These are phyloP conservation scores for Arctium minus DNA, from an alignment of 129 eudicot genomes.

Conservation along the genomic window DNA sequence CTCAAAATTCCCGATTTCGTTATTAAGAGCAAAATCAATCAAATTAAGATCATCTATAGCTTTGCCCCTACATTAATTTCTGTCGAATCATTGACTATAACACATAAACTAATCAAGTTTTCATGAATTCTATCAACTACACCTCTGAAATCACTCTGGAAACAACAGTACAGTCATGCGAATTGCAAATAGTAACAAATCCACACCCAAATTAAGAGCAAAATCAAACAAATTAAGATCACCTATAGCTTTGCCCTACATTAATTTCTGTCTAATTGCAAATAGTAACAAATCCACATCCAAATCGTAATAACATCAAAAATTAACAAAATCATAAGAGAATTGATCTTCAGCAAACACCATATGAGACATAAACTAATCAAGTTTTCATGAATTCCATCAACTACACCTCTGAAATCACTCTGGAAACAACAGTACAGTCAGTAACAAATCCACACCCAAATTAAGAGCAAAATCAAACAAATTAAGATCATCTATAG, in stretches of 20 bases:
- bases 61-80: background rate
- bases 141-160: constrained; percentile 4
- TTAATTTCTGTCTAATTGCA: background rate
- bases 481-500: too few relatives aligned
- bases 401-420: background rate
- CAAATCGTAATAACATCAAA: background rate
- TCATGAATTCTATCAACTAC: background rate
- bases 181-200: background rate
- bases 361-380: background rate
- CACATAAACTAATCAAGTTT: background rate
- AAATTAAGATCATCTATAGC: background rate
- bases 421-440: constrained; percentile 10
- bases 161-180: constrained; percentile 3
- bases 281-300: background rate
- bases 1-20: background rate
- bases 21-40: background rate
- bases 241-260: background rate
- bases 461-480: background rate
- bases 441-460: background rate
- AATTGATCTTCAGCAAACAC: too few relatives aligned
- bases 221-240: too few relatives aligned
- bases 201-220: background rate
- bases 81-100: background rate
- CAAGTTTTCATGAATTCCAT: background rate
- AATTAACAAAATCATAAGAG: background rate